Percentiles rank a stretch among this genome's conserved stretches.
Evolutionary conservation across 2,329 filamentous ascomycete species (phyloP).

Genomic region (Sarocladium brachiariae): DNA sequence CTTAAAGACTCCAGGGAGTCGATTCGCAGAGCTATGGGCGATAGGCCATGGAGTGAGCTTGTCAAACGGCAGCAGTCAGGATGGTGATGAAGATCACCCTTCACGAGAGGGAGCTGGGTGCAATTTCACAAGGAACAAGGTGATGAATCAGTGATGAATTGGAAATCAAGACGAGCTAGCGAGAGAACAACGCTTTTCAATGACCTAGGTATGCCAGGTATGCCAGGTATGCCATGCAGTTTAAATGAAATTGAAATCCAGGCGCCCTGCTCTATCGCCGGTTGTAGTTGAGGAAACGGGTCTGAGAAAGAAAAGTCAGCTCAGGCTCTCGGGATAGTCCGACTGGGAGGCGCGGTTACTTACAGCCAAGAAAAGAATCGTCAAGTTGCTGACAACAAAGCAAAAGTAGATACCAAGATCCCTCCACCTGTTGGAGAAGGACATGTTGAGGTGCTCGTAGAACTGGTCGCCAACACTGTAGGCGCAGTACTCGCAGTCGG

Average conservation of each 20-base stretch:
- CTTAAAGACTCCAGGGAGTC: slow-evolving; percentile 18
- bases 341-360: slow-evolving; percentile 21
- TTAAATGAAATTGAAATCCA: not conserved
- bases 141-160: too few species aligned
- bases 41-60: not conserved
- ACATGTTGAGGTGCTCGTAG: slow-evolving; percentile 59
- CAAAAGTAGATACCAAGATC: slow-evolving; percentile 73
- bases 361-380: slow-evolving; percentile 50
- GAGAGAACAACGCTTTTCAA: too few species aligned
- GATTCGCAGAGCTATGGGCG: slow-evolving; percentile 26
- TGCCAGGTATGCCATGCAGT: too few species aligned
- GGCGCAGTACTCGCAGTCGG: slow-evolving; percentile 72
- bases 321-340: not conserved
- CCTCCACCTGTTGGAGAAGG: slow-evolving; percentile 66
- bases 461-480: slow-evolving; percentile 77
- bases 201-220: too few species aligned
- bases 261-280: slow-evolving; percentile 29
- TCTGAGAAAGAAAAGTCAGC: slow-evolving; percentile 23
- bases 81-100: too few species aligned
- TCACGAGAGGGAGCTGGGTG: too few species aligned
- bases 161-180: too few species aligned
- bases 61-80: not conserved
- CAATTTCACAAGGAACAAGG: too few species aligned
- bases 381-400: slow-evolving; percentile 72
- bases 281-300: slow-evolving; percentile 48